Conservation (phyloP, 2,329 filamentous ascomycete genomes). For the Knoxdaviesia proteae region DNA sequence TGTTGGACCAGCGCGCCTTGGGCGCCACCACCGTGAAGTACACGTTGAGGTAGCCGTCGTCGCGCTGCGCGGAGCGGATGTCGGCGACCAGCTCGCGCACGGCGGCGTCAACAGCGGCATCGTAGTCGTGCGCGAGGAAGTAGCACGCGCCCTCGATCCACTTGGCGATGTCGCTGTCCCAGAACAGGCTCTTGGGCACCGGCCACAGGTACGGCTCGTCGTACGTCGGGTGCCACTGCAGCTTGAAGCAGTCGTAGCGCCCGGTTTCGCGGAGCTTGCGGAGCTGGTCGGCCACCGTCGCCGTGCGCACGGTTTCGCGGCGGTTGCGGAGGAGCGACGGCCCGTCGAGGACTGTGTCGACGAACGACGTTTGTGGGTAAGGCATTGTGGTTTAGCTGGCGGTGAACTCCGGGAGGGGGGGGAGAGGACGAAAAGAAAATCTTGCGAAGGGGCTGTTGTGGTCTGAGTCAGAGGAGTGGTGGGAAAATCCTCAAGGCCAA, state of each 20-base stretch:
- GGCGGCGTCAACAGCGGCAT: conserved; percentile 24
- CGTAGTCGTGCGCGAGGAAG: conserved; percentile 20
- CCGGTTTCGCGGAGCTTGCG: conserved; percentile 25
- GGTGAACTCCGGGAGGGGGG: too few relatives aligned
- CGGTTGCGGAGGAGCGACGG: conserved; percentile 15
- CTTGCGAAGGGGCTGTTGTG: too few relatives aligned
- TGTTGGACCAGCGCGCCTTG: conserved; percentile 31
- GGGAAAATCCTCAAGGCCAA: too few relatives aligned
- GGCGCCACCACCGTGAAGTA: conserved; percentile 40
- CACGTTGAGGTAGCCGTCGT: conserved; percentile 42
- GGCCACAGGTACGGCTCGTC: conserved; percentile 29
- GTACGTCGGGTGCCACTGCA: conserved; percentile 34
- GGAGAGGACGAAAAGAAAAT: too few relatives aligned
- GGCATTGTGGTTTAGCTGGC: conserved; percentile 7
- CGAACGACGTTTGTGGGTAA: conserved; percentile 16
- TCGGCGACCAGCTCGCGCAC: conserved; percentile 35
- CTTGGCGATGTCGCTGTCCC: conserved; percentile 33
- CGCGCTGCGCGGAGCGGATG: conserved; percentile 33
- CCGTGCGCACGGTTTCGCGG: conserved; percentile 12
- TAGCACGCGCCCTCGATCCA: conserved; percentile 44
- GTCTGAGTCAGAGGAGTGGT: too few relatives aligned
- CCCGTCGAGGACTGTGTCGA: conserved; percentile 14
- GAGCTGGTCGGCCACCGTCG: conserved; percentile 29
- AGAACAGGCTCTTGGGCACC: conserved; percentile 36
- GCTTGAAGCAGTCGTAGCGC: conserved; percentile 34